Conservation (phyloP, 257 asterid genomes). For the Thymus mandschuricus region DNA sequence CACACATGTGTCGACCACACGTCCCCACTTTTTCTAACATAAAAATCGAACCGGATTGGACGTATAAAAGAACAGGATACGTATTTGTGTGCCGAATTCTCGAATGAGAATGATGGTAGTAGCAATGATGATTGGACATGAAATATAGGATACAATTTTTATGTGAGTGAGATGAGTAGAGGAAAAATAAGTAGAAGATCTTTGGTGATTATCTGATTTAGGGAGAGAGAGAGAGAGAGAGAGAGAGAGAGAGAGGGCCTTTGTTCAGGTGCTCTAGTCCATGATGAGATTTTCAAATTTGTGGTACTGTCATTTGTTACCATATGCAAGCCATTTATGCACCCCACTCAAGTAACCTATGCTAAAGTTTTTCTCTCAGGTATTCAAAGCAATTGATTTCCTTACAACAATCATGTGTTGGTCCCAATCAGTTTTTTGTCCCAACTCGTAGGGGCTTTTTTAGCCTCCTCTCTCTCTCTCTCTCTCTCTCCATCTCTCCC, state of each 20-base stretch:
- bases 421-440: conserved; percentile 48
- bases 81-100: background rate
- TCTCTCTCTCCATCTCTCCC: too few relatives aligned
- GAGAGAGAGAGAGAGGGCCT: conserved; percentile 23
- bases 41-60: background rate
- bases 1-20: conserved; percentile 50
- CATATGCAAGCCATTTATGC: conserved; percentile 61
- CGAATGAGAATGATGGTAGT: background rate
- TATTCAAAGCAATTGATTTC: conserved; percentile 45
- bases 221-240: background rate
- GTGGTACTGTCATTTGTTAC: conserved; percentile 54
- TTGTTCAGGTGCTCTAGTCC: conserved; percentile 54
- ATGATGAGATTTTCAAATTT: conserved; percentile 54
- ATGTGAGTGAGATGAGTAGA: conserved; percentile 1
- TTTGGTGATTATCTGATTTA: conserved; percentile 16
- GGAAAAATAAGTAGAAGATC: background rate
- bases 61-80: background rate
- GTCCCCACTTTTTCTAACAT: background rate
- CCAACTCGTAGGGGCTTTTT: conserved; percentile 23
- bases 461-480: background rate
- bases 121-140: background rate
- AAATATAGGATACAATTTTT: conserved; percentile 2
- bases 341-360: conserved; percentile 62
- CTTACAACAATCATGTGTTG: conserved; percentile 43
- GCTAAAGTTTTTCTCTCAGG: conserved; percentile 41